Conservation (phyloP, 2,329 filamentous ascomycete genomes). For the Ilyonectria destructans region DNA sequence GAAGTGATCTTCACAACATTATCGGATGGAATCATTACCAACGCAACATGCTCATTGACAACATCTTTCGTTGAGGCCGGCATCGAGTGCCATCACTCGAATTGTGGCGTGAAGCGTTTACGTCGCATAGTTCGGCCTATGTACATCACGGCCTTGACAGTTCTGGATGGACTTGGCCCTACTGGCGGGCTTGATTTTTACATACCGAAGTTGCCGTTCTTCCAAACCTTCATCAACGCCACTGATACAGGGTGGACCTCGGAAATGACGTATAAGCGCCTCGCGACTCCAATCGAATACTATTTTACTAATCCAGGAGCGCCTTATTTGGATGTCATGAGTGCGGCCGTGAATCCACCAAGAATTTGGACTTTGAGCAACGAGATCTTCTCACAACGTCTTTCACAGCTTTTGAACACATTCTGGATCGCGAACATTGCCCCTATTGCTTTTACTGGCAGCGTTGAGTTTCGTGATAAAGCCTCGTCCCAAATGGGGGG, state of each 20-base stretch:
- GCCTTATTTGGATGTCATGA: background rate
- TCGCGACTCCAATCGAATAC: background rate
- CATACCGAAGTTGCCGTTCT: background rate
- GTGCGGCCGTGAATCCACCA: background rate
- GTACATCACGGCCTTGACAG: background rate
- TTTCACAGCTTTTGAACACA: slow-evolving; percentile 23
- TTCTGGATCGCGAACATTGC: slow-evolving; percentile 24
- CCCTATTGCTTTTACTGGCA: slow-evolving; percentile 1
- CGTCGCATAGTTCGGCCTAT: background rate
- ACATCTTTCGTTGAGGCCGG: slow-evolving; percentile 1
- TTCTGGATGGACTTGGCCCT: slow-evolving; percentile 4
- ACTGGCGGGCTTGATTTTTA: background rate
- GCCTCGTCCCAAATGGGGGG: background rate
- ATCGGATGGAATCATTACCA: background rate
- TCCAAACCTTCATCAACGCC: background rate
- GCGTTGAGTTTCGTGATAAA: background rate
- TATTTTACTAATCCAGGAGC: slow-evolving; percentile 8
- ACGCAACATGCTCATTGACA: slow-evolving; percentile 7
- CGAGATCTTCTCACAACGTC: slow-evolving; percentile 7
- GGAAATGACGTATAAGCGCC: background rate
- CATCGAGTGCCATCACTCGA: background rate
- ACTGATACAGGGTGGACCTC: background rate
- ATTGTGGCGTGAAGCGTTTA: background rate
- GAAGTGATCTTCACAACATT: slow-evolving; percentile 3
- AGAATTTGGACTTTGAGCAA: background rate